These are phyloP conservation scores for Terana coerulea DNA, from an alignment of 768 basidiomycete genomes.

Conservation along the genomic window DNA sequence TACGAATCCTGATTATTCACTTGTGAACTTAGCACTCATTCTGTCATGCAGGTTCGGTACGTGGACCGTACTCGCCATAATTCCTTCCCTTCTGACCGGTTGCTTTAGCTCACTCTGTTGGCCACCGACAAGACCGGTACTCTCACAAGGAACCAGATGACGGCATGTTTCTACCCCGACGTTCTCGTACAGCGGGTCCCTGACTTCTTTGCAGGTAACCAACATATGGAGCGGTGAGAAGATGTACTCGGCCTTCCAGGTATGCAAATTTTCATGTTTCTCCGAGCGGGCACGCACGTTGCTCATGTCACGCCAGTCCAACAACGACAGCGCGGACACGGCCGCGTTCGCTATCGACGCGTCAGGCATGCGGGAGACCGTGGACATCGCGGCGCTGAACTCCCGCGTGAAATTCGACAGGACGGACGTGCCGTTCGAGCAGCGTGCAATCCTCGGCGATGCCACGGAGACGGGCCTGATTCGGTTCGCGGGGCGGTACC, in stretches of 20 bases:
- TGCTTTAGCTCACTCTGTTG: constrained; percentile 51
- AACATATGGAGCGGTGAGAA: constrained; percentile 61
- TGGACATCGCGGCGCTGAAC: constrained; percentile 62
- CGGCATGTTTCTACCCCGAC: constrained; percentile 28
- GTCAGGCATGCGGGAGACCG: constrained; percentile 61
- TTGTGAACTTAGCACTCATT: background rate
- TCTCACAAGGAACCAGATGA: constrained; percentile 70
- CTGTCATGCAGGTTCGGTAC: constrained; percentile 23
- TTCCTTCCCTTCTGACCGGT: constrained; percentile 10
- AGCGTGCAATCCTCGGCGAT: constrained; percentile 62
- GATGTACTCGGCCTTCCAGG: constrained; percentile 66
- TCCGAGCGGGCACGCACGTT: background rate
- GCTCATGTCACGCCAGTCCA: constrained; percentile 37
- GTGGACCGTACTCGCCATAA: background rate
- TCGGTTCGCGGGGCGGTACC: constrained; percentile 57
- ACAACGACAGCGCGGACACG: constrained; percentile 60
- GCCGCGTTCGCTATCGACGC: constrained; percentile 45
- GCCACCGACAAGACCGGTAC: constrained; percentile 76
- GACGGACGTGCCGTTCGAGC: constrained; percentile 55
- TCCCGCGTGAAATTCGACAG: constrained; percentile 70
- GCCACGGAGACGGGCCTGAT: constrained; percentile 75
- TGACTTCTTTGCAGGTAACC: constrained; percentile 38
- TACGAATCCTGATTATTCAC: constrained; percentile 12
- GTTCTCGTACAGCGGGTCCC: background rate
- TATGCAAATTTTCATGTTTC: constrained; percentile 16